These are phyloP conservation scores for Naganishia friedmannii DNA, from an alignment of 768 basidiomycete species.

Conservation along the genomic window DNA sequence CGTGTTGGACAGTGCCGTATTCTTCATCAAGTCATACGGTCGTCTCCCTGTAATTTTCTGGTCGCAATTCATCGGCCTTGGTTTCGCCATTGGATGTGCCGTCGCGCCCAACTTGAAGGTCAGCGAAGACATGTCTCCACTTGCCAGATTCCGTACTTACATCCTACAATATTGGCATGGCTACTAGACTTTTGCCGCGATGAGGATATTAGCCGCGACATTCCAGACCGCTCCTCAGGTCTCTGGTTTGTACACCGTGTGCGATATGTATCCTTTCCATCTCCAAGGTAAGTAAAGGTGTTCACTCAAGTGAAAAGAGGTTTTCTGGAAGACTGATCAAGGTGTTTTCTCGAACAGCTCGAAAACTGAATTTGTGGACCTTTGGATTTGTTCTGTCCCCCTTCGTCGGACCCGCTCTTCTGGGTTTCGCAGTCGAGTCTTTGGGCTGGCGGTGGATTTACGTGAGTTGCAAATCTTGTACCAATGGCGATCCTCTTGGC, in stretches of 20 bases:
- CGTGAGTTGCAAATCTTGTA: neutral
- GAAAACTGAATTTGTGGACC: constrained; percentile 67
- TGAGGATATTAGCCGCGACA: constrained; percentile 60
- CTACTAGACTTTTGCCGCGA: constrained; percentile 58
- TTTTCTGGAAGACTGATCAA: neutral
- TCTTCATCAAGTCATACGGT: constrained; percentile 49
- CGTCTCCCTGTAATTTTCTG: constrained; percentile 69
- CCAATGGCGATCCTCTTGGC: too few relatives aligned
- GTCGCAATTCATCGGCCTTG: constrained; percentile 63
- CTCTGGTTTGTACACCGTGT: constrained; percentile 59
- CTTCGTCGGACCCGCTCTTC: constrained; percentile 32
- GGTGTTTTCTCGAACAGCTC: neutral
- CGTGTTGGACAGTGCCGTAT: constrained; percentile 47
- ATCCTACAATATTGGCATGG: too few relatives aligned
- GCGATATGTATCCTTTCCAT: constrained; percentile 68
- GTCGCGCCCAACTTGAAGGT: constrained; percentile 60
- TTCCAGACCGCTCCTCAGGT: constrained; percentile 66
- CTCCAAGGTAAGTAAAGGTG: constrained; percentile 59
- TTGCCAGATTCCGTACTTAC: too few relatives aligned
- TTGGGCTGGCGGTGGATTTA: constrained; percentile 24
- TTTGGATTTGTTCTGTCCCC: constrained; percentile 70
- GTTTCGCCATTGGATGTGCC: constrained; percentile 62
- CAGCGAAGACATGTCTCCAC: neutral
- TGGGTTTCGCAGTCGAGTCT: constrained; percentile 8
- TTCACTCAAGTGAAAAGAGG: too few relatives aligned